phyloP scores from a whole-genome alignment of 208 protist genomes.

The Trypanosoma rangeli region DNA sequence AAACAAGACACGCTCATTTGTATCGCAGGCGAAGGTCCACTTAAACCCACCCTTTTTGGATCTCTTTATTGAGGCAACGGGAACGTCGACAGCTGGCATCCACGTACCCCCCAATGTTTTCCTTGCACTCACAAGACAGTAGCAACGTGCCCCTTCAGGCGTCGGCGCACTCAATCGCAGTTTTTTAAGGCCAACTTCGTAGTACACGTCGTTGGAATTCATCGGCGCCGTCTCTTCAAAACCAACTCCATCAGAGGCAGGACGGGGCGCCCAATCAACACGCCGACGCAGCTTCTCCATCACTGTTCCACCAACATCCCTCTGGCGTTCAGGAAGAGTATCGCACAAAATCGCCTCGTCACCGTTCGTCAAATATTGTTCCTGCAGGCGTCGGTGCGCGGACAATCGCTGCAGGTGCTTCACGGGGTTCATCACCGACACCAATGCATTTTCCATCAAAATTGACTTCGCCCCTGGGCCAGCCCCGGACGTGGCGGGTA shows the following conservation, averaged over 20 bases:
- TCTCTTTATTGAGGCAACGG: slow-evolving; percentile 32
- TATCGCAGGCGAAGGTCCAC: slow-evolving; percentile 50
- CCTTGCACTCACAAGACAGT: slow-evolving; percentile 71
- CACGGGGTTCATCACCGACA: slow-evolving; percentile 7
- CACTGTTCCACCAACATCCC: neutral
- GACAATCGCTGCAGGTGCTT: slow-evolving; percentile 9
- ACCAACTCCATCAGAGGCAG: neutral
- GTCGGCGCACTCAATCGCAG: slow-evolving; percentile 41
- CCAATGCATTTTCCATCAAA: slow-evolving; percentile 19
- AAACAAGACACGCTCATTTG: slow-evolving; percentile 35
- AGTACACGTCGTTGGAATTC: slow-evolving; percentile 7
- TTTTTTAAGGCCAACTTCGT: slow-evolving; percentile 45
- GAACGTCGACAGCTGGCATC: slow-evolving; percentile 56
- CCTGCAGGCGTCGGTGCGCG: neutral
- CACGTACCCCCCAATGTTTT: slow-evolving; percentile 48
- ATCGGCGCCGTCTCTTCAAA: slow-evolving; percentile 8
- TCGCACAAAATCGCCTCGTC: slow-evolving; percentile 15
- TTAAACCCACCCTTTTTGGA: slow-evolving; percentile 49
- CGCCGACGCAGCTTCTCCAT: neutral
- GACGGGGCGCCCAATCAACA: slow-evolving; percentile 9
- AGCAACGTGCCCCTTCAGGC: slow-evolving; percentile 44
- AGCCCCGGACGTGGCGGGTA: neutral
- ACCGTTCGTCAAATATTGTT: slow-evolving; percentile 10
- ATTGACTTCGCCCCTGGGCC: slow-evolving; percentile 7
- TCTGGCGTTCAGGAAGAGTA: neutral